These are phyloP conservation scores for Secale cereale DNA, from an alignment of 176 grass and related monocot species.

Conservation along the genomic window DNA sequence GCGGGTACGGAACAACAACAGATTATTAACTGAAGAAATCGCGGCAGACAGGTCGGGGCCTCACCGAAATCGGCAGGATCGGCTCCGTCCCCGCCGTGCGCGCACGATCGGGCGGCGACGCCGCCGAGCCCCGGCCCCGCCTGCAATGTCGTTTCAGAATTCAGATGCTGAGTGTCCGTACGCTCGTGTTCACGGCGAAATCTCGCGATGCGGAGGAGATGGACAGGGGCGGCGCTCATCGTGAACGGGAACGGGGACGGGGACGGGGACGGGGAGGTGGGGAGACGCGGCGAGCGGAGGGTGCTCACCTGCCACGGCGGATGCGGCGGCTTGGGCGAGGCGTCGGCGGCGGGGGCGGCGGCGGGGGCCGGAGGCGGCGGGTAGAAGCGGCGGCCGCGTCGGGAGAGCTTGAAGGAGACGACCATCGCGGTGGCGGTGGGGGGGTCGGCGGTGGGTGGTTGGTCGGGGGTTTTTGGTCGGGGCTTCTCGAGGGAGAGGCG, in stretches of 20 bases:
- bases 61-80: conserved; percentile 31
- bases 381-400: conserved; percentile 36
- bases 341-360: not conserved
- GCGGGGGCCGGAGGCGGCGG: not conserved
- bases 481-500: not conserved
- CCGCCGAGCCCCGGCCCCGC: not conserved
- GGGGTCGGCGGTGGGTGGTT: conserved; percentile 12
- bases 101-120: not conserved
- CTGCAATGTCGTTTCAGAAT: not conserved
- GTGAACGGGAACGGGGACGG: not conserved
- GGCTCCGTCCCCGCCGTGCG: not conserved
- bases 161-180: not conserved
- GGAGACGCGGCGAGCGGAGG: not conserved
- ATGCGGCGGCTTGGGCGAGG: not conserved
- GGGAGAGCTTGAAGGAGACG: conserved; percentile 40
- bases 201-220: not conserved
- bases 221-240: rapidly evolving
- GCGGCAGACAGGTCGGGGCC: not conserved
- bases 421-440: conserved; percentile 23
- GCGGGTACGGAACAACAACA: not conserved
- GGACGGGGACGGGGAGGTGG: not conserved
- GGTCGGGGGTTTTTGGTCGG: not conserved
- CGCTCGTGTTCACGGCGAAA: not conserved
- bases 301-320: conserved; percentile 6
- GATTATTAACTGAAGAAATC: not conserved